A percentile compares a stretch with the other conserved stretches of the same genome.
Evolutionary conservation across 2,329 filamentous ascomycete species (phyloP).

Genomic region (Pseudopyrenochaeta lycopersici): DNA sequence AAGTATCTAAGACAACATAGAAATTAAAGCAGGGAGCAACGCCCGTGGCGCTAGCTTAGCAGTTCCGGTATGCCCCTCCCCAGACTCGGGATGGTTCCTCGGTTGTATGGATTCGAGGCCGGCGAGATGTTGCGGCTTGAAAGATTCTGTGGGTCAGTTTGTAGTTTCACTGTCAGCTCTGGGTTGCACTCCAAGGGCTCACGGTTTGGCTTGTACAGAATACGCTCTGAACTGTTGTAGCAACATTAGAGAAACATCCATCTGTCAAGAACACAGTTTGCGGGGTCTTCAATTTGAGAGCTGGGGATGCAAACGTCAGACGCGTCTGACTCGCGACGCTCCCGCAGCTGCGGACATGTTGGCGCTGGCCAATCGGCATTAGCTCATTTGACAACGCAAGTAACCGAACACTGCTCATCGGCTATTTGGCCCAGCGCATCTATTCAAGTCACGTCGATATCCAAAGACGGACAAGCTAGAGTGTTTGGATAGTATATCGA

Average conservation of each 20-base stretch:
- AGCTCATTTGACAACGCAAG: background rate
- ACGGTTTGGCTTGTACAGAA: too few species aligned
- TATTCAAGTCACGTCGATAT: background rate
- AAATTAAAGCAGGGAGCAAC: slow-evolving; percentile 6
- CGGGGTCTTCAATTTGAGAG: background rate
- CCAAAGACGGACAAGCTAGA: too few species aligned
- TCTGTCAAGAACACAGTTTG: background rate
- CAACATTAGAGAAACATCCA: background rate
- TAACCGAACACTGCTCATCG: background rate
- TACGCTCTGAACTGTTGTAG: too few species aligned
- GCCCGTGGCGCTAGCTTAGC: slow-evolving; percentile 26
- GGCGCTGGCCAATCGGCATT: slow-evolving; percentile 1
- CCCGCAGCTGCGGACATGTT: background rate
- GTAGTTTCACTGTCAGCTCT: too few species aligned
- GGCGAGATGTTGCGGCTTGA: background rate
- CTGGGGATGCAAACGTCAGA: slow-evolving; percentile 2
- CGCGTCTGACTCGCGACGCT: slow-evolving; percentile 1
- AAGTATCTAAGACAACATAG: slow-evolving; percentile 9
- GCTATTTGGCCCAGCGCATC: background rate
- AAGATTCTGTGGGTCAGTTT: background rate
- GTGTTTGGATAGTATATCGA: too few species aligned
- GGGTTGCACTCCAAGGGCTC: too few species aligned
- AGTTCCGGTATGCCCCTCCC: slow-evolving; percentile 27
- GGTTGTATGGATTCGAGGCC: slow-evolving; percentile 23
- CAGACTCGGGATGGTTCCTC: slow-evolving; percentile 23